phyloP scores from a whole-genome alignment of 192 early-diverging fungal species.

The Kappamyces sp. region DNA sequence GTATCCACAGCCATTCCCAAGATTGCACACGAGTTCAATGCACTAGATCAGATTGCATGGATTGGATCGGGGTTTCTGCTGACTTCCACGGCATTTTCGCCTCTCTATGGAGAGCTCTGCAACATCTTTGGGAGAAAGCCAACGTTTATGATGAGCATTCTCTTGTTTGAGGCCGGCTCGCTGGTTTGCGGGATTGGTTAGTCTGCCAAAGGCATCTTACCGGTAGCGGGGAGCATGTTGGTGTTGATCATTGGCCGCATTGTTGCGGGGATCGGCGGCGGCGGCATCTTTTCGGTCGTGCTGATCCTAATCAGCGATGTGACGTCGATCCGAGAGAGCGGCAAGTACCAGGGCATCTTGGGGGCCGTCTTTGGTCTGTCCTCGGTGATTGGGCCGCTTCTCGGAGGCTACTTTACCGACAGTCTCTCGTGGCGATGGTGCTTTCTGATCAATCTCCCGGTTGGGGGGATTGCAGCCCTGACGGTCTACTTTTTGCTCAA shows the following conservation, averaged over 20 bases:
- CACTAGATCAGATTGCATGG: slow-evolving; percentile 29
- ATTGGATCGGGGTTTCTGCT: slow-evolving; percentile 36
- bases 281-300: slow-evolving; percentile 65
- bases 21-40: slow-evolving; percentile 32
- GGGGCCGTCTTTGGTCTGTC: slow-evolving; percentile 73
- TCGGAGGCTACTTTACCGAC: slow-evolving; percentile 83
- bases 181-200: slow-evolving; percentile 33
- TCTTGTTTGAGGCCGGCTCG: slow-evolving; percentile 22
- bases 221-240: slow-evolving; percentile 26
- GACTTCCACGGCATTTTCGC: slow-evolving; percentile 19
- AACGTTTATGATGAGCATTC: slow-evolving; percentile 14
- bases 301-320: slow-evolving; percentile 84
- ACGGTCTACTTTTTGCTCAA: slow-evolving; percentile 54
- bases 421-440: slow-evolving; percentile 42
- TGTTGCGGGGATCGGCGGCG: slow-evolving; percentile 78
- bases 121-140: slow-evolving; percentile 27
- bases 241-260: slow-evolving; percentile 71
- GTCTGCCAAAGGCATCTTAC: slow-evolving; percentile 1
- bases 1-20: slow-evolving; percentile 16
- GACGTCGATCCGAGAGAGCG: slow-evolving; percentile 69
- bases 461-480: slow-evolving; percentile 60
- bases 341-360: slow-evolving; percentile 79
- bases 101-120: slow-evolving; percentile 15
- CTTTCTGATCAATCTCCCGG: slow-evolving; percentile 82
- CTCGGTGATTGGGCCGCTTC: slow-evolving; percentile 73